A percentile compares a stretch with the other conserved stretches of the same genome.
Conservation (phyloP, 768 basidiomycete genomes). For the Cystoderma amianthinum region DNA sequence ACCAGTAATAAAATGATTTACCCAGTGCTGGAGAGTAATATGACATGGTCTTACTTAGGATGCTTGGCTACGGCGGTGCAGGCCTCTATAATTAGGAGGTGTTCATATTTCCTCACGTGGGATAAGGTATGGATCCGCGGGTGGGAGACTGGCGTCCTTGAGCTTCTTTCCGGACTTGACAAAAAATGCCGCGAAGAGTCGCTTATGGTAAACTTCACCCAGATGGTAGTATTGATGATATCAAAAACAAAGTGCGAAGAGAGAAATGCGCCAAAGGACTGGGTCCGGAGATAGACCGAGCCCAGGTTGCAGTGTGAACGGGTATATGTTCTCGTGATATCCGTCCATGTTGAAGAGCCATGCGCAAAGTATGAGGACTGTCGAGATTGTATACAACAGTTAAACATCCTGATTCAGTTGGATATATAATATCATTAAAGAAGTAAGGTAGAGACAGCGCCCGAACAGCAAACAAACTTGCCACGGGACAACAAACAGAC, state of each 20-base stretch:
- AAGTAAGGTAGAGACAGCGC: conserved; percentile 28
- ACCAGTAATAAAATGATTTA: not conserved
- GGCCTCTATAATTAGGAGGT: conserved; percentile 9
- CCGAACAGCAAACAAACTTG: conserved; percentile 30
- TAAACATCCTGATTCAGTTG: conserved; percentile 24
- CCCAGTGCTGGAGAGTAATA: too few species aligned
- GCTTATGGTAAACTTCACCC: conserved; percentile 15
- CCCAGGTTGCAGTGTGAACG: conserved; percentile 22
- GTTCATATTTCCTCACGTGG: conserved; percentile 16
- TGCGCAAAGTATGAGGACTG: conserved; percentile 10
- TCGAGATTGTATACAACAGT: conserved; percentile 21
- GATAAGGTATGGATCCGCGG: conserved; percentile 17
- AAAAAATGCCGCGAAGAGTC: conserved; percentile 24
- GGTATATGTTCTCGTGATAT: conserved; percentile 32
- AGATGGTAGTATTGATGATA: conserved; percentile 27
- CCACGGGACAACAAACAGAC: conserved; percentile 36
- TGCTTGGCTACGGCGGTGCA: too few species aligned
- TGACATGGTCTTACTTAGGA: too few species aligned
- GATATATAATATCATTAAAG: conserved; percentile 33
- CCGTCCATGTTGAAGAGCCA: conserved; percentile 20
- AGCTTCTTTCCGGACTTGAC: conserved; percentile 19
- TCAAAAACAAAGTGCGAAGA: conserved; percentile 23
- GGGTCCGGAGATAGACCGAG: conserved; percentile 40
- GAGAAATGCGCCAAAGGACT: conserved; percentile 21
- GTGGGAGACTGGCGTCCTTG: too few species aligned